Evolutionary conservation across 2,329 filamentous ascomycete genomes (phyloP).

Genomic region (Aquanectria penicillioides): DNA sequence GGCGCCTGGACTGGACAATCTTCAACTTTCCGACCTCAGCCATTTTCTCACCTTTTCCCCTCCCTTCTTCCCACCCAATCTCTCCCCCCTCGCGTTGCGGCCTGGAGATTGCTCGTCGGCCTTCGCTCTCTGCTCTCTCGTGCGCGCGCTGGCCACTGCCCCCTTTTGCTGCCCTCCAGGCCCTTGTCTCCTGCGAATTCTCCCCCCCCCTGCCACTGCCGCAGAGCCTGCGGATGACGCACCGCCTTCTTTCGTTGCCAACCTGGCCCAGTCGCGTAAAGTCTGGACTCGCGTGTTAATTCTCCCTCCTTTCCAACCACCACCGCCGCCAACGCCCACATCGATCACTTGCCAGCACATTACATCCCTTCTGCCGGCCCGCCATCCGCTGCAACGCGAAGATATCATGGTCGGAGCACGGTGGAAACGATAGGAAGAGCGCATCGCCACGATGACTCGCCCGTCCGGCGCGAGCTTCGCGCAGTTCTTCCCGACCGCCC

Average conservation of each 20-base stretch:
- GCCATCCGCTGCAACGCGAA: slow-evolving; percentile 43
- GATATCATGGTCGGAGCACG: slow-evolving; percentile 68
- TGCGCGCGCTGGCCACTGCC: slow-evolving; percentile 26
- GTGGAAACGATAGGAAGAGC: slow-evolving; percentile 62
- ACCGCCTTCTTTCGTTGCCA: slow-evolving; percentile 33
- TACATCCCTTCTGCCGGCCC: slow-evolving; percentile 13
- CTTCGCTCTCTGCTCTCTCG: slow-evolving; percentile 24
- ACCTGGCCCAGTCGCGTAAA: slow-evolving; percentile 54
- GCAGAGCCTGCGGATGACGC: slow-evolving; percentile 39
- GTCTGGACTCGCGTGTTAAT: slow-evolving; percentile 37
- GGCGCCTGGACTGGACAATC: slow-evolving; percentile 36
- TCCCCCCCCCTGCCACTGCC: slow-evolving; percentile 32
- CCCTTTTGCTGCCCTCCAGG: slow-evolving; percentile 19
- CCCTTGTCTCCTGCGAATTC: slow-evolving; percentile 30
- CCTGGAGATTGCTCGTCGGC: slow-evolving; percentile 30
- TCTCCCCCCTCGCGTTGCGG: slow-evolving; percentile 22
- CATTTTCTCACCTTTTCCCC: slow-evolving; percentile 28
- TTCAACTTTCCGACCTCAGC: slow-evolving; percentile 42
- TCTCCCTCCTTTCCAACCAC: slow-evolving; percentile 24
- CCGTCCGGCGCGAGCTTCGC: slow-evolving; percentile 81
- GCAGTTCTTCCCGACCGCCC: slow-evolving; percentile 86
- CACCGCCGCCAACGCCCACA: slow-evolving; percentile 17
- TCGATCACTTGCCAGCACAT: slow-evolving; percentile 4
- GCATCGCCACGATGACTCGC: slow-evolving; percentile 78
- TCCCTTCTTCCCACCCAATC: slow-evolving; percentile 36